Conservation (phyloP, 2,329 filamentous ascomycete genomes). For the Fusarium nygamai region DNA sequence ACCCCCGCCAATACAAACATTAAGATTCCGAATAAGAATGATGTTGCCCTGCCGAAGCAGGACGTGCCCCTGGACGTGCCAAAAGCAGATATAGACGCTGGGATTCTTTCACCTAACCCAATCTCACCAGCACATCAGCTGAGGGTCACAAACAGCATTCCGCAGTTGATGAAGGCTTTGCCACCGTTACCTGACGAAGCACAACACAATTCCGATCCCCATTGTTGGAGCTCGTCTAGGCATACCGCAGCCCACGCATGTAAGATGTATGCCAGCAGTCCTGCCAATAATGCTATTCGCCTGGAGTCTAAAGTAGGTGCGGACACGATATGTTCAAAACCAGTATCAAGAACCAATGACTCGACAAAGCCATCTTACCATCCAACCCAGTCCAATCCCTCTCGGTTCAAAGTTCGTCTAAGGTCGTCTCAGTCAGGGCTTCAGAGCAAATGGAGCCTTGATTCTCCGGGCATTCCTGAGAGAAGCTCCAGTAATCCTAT, state of each 20-base stretch:
- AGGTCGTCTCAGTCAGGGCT: conserved; percentile 34
- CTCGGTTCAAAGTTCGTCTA: conserved; percentile 45
- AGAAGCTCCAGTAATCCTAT: conserved; percentile 20
- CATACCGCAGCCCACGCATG: conserved; percentile 13
- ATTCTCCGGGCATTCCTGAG: background rate
- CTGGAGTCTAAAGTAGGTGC: background rate
- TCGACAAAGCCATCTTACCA: background rate
- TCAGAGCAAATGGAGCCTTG: conserved; percentile 3
- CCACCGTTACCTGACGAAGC: conserved; percentile 55
- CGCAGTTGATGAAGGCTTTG: conserved; percentile 63
- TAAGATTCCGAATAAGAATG: conserved; percentile 8
- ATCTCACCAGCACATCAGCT: conserved; percentile 58
- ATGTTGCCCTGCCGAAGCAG: background rate
- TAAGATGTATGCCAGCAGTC: conserved; percentile 21
- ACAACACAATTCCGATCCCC: background rate
- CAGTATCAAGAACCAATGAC: background rate
- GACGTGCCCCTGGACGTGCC: background rate
- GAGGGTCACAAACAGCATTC: conserved; percentile 60
- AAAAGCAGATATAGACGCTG: conserved; percentile 30
- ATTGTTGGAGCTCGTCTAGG: background rate
- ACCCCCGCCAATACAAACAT: conserved; percentile 41
- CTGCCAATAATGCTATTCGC: conserved; percentile 2
- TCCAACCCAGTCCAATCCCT: conserved; percentile 17
- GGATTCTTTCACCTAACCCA: conserved; percentile 58
- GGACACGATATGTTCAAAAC: background rate